phyloP scores from a whole-genome alignment of 352 stramenopile genomes.

The Phytophthora citrophthora region DNA sequence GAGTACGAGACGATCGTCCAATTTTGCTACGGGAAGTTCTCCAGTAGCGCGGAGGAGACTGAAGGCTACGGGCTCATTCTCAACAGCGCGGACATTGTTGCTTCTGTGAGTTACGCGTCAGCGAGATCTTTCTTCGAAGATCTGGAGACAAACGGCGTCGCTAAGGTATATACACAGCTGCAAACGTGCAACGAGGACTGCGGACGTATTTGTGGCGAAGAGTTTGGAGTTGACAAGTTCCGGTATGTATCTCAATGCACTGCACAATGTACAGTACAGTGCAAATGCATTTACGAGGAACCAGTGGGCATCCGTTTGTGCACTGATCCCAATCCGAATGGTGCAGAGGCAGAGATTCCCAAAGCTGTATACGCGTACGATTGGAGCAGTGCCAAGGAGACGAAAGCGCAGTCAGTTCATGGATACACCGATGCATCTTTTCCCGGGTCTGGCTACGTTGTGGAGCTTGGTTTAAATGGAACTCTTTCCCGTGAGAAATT shows the following conservation, averaged over 20 bases:
- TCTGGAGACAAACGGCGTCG: conserved; percentile 18
- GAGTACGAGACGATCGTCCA: conserved; percentile 68
- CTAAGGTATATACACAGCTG: conserved; percentile 58
- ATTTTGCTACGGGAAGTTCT: conserved; percentile 69
- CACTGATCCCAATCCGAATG: conserved; percentile 59
- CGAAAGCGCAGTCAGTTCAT: conserved; percentile 20
- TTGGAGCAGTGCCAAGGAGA: conserved; percentile 46
- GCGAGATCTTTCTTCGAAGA: conserved; percentile 58
- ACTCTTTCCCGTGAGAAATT: conserved; percentile 34
- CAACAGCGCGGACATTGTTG: conserved; percentile 60
- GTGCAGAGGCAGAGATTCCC: conserved; percentile 36
- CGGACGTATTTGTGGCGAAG: conserved; percentile 42
- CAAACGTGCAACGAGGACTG: conserved; percentile 66
- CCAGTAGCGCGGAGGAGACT: conserved; percentile 39
- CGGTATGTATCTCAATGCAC: conserved; percentile 55
- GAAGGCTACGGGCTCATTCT: conserved; percentile 61
- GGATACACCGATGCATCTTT: conserved; percentile 51
- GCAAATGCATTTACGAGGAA: conserved; percentile 76
- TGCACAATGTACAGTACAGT: conserved; percentile 54
- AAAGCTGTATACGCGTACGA: conserved; percentile 57
- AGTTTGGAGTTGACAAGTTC: conserved; percentile 65
- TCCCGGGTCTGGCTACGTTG: conserved; percentile 64
- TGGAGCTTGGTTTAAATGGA: conserved; percentile 53
- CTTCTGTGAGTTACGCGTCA: conserved; percentile 48
- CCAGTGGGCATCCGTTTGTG: conserved; percentile 52